phyloP scores from a whole-genome alignment of 2,329 filamentous ascomycete species.

The Alternaria ethzedia region DNA sequence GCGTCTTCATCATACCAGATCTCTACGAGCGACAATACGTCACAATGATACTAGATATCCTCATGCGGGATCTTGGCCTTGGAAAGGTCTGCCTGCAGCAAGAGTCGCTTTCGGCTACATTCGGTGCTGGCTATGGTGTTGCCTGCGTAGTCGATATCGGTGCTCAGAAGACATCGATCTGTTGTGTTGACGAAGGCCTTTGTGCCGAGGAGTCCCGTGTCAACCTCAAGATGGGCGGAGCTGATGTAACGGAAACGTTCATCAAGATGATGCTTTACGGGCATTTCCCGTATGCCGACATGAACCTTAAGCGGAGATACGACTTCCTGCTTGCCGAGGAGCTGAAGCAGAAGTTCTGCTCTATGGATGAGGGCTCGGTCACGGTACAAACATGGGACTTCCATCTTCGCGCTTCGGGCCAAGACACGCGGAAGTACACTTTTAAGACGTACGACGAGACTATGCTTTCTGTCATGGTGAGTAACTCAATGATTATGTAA shows the following conservation, averaged over 20 bases:
- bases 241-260: slow-evolving; percentile 92
- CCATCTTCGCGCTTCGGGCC: slow-evolving; percentile 84
- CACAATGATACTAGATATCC: slow-evolving; percentile 80
- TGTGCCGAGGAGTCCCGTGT: slow-evolving; percentile 92
- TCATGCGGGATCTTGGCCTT: slow-evolving; percentile 90
- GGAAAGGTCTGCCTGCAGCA: slow-evolving; percentile 91
- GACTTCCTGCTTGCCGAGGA: slow-evolving; percentile 95
- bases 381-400: slow-evolving; percentile 89
- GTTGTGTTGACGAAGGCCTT: slow-evolving; percentile 95
- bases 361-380: slow-evolving; percentile 87
- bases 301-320: slow-evolving; percentile 87
- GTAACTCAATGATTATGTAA: slow-evolving; percentile 7
- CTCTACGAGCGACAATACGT: slow-evolving; percentile 95
- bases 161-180: slow-evolving; percentile 95
- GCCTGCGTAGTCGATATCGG: slow-evolving; percentile 96
- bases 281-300: slow-evolving; percentile 92
- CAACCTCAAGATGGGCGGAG: slow-evolving; percentile 92
- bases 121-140: slow-evolving; percentile 91
- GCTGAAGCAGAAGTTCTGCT: slow-evolving; percentile 91
- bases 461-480: slow-evolving; percentile 83
- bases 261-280: slow-evolving; percentile 98
- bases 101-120: slow-evolving; percentile 92
- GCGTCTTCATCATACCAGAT: slow-evolving; percentile 96
- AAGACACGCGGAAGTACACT: slow-evolving; percentile 88
- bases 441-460: slow-evolving; percentile 99